phyloP scores from a whole-genome alignment of 345 rosid species.

The Gynandropsis gynandra region DNA sequence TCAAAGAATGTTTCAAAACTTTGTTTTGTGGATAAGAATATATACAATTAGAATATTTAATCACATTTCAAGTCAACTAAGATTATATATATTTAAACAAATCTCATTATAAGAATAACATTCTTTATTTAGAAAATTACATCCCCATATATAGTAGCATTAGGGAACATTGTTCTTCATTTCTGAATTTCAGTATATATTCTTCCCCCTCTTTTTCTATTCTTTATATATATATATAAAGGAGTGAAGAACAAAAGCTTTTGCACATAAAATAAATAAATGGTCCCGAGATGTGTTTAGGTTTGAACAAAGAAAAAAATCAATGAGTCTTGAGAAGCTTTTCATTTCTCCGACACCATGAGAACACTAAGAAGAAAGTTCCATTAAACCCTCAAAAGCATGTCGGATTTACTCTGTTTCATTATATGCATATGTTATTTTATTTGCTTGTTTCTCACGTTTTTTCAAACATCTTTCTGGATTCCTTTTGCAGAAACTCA shows the following conservation, averaged over 20 bases:
- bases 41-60: too few relatives aligned
- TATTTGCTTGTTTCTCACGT: slow-evolving; percentile 8
- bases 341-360: slow-evolving; percentile 17
- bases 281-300: neutral
- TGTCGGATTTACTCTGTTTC: slow-evolving; percentile 26
- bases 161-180: slow-evolving; percentile 32
- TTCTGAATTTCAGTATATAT: slow-evolving; percentile 25
- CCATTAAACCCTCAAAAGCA: slow-evolving; percentile 18
- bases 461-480: slow-evolving; percentile 10
- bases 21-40: too few relatives aligned
- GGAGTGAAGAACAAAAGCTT: slow-evolving; percentile 15
- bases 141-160: slow-evolving; percentile 3
- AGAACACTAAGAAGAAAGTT: slow-evolving; percentile 21
- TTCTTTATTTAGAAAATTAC: too few relatives aligned
- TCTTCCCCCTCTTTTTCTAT: slow-evolving; percentile 11
- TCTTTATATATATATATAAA: slow-evolving; percentile 12
- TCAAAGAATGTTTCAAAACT: too few relatives aligned
- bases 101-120: too few relatives aligned
- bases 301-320: slow-evolving; percentile 13
- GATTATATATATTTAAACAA: too few relatives aligned
- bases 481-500: slow-evolving; percentile 36
- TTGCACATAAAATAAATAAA: slow-evolving; percentile 6
- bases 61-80: too few relatives aligned
- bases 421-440: neutral
- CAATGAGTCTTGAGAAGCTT: slow-evolving; percentile 21